A percentile compares a stretch with the other conserved stretches of the same genome.
These are phyloP conservation scores for Arachnopeziza araneosa DNA, from an alignment of 2,329 filamentous ascomycete genomes.

Conservation along the genomic window DNA sequence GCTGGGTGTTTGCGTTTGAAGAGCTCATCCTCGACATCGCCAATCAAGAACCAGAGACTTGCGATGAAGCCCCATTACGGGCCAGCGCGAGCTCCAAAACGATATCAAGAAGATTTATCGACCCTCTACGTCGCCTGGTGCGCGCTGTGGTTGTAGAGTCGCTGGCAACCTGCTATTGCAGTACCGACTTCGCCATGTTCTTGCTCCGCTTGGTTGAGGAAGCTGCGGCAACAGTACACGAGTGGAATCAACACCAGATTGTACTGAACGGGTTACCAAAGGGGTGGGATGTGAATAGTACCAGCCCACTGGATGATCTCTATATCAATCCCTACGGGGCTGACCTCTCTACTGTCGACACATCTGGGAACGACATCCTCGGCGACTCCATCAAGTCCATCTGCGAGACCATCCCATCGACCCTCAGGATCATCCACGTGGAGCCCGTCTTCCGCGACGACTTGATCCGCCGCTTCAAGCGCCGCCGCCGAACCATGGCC, in stretches of 20 bases:
- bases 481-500: slow-evolving; percentile 25
- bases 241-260: slow-evolving; percentile 1
- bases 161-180: neutral
- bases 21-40: slow-evolving; percentile 5
- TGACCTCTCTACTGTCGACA: slow-evolving; percentile 16
- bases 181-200: slow-evolving; percentile 7
- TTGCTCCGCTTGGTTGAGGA: slow-evolving; percentile 5
- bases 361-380: slow-evolving; percentile 15
- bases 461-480: slow-evolving; percentile 29
- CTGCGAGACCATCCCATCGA: slow-evolving; percentile 27
- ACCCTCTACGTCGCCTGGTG: slow-evolving; percentile 5
- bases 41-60: neutral
- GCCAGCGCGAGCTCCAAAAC: neutral
- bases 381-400: slow-evolving; percentile 32
- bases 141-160: neutral
- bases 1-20: slow-evolving; percentile 10
- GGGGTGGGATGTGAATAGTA: slow-evolving; percentile 3
- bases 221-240: neutral
- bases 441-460: slow-evolving; percentile 35
- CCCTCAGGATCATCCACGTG: slow-evolving; percentile 35
- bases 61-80: neutral
- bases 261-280: neutral
- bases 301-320: neutral
- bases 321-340: slow-evolving; percentile 11
- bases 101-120: slow-evolving; percentile 4